phyloP scores from a whole-genome alignment of 1,284 basidiomycete genomes.

The Xerocomus nothofagi region DNA sequence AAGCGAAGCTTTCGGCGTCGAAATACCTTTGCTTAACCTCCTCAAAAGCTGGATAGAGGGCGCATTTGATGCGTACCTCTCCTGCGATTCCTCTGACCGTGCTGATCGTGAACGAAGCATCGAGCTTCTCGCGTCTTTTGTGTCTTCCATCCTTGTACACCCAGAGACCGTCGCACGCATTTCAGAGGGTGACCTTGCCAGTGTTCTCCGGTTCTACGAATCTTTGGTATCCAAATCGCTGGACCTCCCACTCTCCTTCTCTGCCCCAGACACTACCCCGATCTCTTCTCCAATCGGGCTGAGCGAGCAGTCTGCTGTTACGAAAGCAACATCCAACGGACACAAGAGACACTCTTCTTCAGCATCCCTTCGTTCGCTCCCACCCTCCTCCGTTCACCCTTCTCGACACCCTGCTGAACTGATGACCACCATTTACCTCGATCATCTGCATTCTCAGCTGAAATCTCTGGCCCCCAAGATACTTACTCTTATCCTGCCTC shows the following conservation, averaged over 20 bases:
- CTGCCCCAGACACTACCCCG: slow-evolving; percentile 28
- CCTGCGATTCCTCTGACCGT: slow-evolving; percentile 43
- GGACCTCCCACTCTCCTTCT: slow-evolving; percentile 33
- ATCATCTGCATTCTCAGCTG: slow-evolving; percentile 58
- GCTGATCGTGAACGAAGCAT: slow-evolving; percentile 62
- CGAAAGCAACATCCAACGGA: slow-evolving; percentile 31
- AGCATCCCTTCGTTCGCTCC: slow-evolving; percentile 27
- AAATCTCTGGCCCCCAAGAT: slow-evolving; percentile 55
- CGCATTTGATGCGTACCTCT: slow-evolving; percentile 56
- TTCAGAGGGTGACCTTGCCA: slow-evolving; percentile 53
- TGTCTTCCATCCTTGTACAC: slow-evolving; percentile 50
- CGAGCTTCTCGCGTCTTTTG: slow-evolving; percentile 55
- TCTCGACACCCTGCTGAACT: slow-evolving; percentile 55
- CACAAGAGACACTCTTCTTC: slow-evolving; percentile 55
- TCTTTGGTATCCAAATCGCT: slow-evolving; percentile 56
- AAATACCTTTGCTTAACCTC: slow-evolving; percentile 52
- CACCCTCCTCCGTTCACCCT: slow-evolving; percentile 24
- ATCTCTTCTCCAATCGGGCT: slow-evolving; percentile 28
- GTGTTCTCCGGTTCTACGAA: slow-evolving; percentile 58
- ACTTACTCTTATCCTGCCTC: slow-evolving; percentile 58
- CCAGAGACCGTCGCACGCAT: slow-evolving; percentile 57
- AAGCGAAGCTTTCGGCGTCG: slow-evolving; percentile 62
- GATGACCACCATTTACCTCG: slow-evolving; percentile 60
- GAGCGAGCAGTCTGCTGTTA: slow-evolving; percentile 29
- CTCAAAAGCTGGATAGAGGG: slow-evolving; percentile 63